Evolutionary conservation across 169 alveolate genomes (phyloP).

Genomic region (Amoebophrya sp.): DNA sequence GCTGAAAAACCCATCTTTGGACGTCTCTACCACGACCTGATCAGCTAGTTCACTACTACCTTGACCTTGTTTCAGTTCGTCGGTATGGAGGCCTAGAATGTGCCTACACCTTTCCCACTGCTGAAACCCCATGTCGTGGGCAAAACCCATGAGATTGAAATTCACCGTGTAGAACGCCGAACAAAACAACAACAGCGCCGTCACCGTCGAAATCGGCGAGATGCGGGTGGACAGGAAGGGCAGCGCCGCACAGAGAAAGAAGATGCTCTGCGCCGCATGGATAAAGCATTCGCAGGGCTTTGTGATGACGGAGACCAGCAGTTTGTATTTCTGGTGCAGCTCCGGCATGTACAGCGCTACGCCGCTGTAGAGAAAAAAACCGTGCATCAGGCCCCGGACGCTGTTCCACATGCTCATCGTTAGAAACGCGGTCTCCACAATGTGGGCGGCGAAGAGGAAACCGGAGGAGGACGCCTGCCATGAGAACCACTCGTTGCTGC

Average conservation of each 20-base stretch:
- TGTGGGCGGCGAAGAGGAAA: not conserved
- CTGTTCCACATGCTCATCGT: not conserved
- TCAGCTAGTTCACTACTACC: no score
- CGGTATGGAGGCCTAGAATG: no score
- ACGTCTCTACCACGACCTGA: no score
- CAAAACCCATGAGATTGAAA: no score
- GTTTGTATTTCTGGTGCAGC: not conserved
- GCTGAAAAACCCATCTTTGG: no score
- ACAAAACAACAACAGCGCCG: not conserved
- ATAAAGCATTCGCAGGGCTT: not conserved
- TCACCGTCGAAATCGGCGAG: not conserved
- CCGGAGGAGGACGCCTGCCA: not conserved
- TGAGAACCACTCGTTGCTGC: not conserved
- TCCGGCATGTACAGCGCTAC: not conserved
- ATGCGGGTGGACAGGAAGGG: not conserved
- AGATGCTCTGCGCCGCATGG: not conserved
- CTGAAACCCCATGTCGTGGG: no score
- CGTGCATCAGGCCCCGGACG: not conserved
- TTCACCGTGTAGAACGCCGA: not conserved
- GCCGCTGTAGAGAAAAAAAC: not conserved
- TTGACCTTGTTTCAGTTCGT: no score
- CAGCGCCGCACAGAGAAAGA: not conserved
- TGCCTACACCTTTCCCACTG: no score
- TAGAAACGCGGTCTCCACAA: not conserved
- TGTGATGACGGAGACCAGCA: not conserved